phyloP scores from a whole-genome alignment of 345 rosid genomes.

The Barbarea vulgaris region DNA sequence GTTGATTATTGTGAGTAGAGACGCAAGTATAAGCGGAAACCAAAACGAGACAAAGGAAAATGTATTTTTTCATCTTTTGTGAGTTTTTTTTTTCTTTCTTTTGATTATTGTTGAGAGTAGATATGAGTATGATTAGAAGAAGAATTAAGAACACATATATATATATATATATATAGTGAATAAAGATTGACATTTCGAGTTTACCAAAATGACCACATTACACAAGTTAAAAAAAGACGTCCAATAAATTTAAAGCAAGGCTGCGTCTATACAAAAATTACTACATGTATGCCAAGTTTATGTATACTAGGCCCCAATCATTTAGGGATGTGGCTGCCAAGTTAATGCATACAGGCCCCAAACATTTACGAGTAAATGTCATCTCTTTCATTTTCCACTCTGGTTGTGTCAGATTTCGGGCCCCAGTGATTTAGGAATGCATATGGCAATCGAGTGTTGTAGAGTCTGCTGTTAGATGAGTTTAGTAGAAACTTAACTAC shows the following conservation, averaged over 20 bases:
- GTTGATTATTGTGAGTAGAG: not conserved
- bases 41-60: constrained; percentile 22
- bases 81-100: too few species aligned
- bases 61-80: constrained; percentile 8
- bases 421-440: not conserved
- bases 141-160: not conserved
- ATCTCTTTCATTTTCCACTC: too few species aligned
- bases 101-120: not conserved
- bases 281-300: not conserved
- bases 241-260: not conserved
- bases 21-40: constrained; percentile 1
- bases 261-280: not conserved
- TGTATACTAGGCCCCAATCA: not conserved
- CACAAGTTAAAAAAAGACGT: not conserved
- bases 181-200: not conserved
- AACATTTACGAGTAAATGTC: too few species aligned
- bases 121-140: constrained; percentile 1
- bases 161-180: constrained; percentile 29
- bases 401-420: not conserved
- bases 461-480: too few species aligned
- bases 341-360: not conserved
- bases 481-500: not conserved
- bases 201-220: not conserved
- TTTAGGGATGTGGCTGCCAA: too few species aligned
- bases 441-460: too few species aligned